Conservation (phyloP, 2,329 filamentous ascomycete species). For the Macrophomina phaseolina region DNA sequence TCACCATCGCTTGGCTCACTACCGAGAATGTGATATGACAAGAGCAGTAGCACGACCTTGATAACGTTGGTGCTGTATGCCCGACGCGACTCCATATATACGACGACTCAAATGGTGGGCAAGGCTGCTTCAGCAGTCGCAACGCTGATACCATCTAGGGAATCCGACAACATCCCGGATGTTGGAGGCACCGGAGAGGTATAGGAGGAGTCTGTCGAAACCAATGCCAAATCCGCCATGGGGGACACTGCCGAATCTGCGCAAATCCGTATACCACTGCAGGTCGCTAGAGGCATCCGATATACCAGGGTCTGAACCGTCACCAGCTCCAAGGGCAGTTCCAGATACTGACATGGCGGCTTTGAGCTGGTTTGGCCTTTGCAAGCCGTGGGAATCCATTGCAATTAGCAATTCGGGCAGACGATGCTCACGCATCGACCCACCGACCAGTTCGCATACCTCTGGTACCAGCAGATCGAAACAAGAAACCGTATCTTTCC, state of each 20-base stretch:
- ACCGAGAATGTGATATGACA: not conserved
- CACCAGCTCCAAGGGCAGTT: not conserved
- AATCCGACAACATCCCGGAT: conserved; percentile 87
- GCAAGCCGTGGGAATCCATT: conserved; percentile 73
- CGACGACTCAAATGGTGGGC: not conserved
- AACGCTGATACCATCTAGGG: conserved; percentile 70
- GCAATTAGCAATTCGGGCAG: conserved; percentile 68
- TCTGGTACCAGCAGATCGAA: conserved; percentile 90
- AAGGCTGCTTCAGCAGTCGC: conserved; percentile 51
- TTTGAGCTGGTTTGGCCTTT: conserved; percentile 38
- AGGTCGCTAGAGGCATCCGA: conserved; percentile 49
- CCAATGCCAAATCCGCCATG: conserved; percentile 92
- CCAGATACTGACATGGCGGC: not conserved
- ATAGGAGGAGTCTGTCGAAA: conserved; percentile 85
- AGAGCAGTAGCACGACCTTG: not conserved
- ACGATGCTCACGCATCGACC: conserved; percentile 86
- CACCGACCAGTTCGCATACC: conserved; percentile 84
- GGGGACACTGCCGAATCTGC: conserved; percentile 87
- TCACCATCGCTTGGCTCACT: not conserved
- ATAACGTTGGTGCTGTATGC: not conserved
- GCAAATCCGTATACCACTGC: conserved; percentile 87
- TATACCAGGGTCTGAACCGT: not conserved
- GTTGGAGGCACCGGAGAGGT: conserved; percentile 80
- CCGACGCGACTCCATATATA: not conserved
- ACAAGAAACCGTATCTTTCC: conserved; percentile 72